These are phyloP conservation scores for Coffea canephora DNA, from an alignment of 257 asterid species.

Conservation along the genomic window DNA sequence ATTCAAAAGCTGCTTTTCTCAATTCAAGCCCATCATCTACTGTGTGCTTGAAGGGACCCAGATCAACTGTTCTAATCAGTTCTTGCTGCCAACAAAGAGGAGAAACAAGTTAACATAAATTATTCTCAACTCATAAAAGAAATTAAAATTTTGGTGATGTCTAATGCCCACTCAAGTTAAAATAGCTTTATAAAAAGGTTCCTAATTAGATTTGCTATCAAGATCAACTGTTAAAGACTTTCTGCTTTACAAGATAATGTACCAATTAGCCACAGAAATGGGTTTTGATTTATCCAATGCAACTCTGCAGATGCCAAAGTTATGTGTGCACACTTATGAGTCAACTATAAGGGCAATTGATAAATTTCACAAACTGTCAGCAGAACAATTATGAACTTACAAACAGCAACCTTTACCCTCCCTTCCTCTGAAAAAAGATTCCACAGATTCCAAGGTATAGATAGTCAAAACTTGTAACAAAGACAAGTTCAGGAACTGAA, in stretches of 20 bases:
- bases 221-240: neutral
- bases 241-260: neutral
- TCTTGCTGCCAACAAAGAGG: slow-evolving; percentile 73
- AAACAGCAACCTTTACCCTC: neutral
- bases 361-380: neutral
- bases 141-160: neutral
- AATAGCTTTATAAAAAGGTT: neutral
- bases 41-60: slow-evolving; percentile 99
- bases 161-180: neutral
- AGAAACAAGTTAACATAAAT: slow-evolving; percentile 14
- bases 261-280: neutral
- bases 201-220: too few species aligned
- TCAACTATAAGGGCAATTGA: neutral
- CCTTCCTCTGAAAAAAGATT: neutral
- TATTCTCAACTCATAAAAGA: neutral
- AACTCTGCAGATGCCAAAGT: neutral
- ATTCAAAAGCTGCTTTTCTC: slow-evolving; percentile 98
- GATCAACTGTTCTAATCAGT: slow-evolving; percentile 96
- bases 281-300: neutral
- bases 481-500: neutral
- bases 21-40: slow-evolving; percentile 99
- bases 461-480: neutral
- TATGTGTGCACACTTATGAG: neutral
- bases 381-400: neutral
- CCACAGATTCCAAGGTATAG: neutral